These are phyloP conservation scores for Aspergillus leporis DNA, from an alignment of 495 filamentous ascomycete species.

Conservation along the genomic window DNA sequence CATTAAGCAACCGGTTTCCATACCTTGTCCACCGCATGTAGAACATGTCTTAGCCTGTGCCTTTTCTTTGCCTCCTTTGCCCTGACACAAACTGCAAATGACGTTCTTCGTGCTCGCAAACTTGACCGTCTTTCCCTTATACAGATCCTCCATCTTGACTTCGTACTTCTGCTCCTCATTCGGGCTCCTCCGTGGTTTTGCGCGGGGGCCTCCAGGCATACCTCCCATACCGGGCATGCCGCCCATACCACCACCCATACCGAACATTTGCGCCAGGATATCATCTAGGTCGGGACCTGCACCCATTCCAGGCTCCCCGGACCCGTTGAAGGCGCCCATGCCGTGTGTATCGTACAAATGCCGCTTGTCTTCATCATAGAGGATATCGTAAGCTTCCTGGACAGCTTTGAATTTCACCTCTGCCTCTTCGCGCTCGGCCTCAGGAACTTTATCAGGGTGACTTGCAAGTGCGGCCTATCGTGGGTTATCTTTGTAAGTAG, in stretches of 20 bases:
- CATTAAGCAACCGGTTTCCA: neutral
- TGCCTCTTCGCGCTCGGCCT: conserved; percentile 77
- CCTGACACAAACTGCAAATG: conserved; percentile 83
- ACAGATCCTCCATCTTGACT: conserved; percentile 87
- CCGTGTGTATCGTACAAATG: conserved; percentile 89
- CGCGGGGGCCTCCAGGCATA: conserved; percentile 60
- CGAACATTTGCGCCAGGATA: conserved; percentile 92
- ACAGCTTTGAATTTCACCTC: conserved; percentile 89
- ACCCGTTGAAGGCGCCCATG: conserved; percentile 86
- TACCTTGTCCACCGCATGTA: conserved; percentile 74
- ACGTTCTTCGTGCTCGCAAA: conserved; percentile 92
- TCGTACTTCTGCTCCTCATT: conserved; percentile 90
- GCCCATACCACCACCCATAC: conserved; percentile 46
- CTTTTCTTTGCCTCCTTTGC: conserved; percentile 87
- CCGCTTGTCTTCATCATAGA: conserved; percentile 92
- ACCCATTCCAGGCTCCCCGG: conserved; percentile 65
- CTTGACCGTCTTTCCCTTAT: conserved; percentile 97
- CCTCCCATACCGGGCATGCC: conserved; percentile 54
- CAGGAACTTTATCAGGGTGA: conserved; percentile 95
- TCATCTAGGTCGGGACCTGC: conserved; percentile 83
- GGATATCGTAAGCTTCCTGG: conserved; percentile 94
- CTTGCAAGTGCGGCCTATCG: conserved; percentile 77
- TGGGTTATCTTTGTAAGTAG: conserved; percentile 14
- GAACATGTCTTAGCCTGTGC: conserved; percentile 83
- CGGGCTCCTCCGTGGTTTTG: conserved; percentile 67